These are phyloP conservation scores for Dalechampia spathulata DNA, from an alignment of 441 rosid species.

Conservation along the genomic window DNA sequence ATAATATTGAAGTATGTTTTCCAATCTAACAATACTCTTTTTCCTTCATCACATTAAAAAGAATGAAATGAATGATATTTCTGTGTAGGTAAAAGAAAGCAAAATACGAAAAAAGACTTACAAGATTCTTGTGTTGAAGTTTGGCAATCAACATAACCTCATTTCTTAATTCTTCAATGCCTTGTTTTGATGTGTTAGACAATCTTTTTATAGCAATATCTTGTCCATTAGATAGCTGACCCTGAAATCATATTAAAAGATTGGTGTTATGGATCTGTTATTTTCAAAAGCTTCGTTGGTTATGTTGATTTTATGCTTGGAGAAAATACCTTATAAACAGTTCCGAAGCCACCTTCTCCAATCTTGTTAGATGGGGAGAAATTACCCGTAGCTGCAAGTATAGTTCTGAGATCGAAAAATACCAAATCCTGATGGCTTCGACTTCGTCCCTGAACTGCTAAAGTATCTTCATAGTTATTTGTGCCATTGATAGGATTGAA, in stretches of 20 bases:
- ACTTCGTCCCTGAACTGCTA: not conserved
- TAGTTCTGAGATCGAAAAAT: not conserved
- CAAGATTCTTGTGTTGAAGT: conserved; percentile 62
- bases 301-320: too few species aligned
- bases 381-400: conserved; percentile 15
- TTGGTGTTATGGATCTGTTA: too few species aligned
- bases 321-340: conserved; percentile 31
- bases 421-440: not conserved
- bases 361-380: conserved; percentile 18
- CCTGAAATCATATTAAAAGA: conserved; percentile 24
- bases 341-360: conserved; percentile 34
- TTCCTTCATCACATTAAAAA: conserved; percentile 27
- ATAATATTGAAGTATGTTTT: conserved; percentile 34
- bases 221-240: conserved; percentile 32
- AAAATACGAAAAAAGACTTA: conserved; percentile 29
- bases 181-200: conserved; percentile 44
- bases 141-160: conserved; percentile 48
- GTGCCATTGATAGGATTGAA: not conserved
- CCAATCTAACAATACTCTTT: conserved; percentile 32
- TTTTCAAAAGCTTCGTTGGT: too few species aligned
- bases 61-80: not conserved
- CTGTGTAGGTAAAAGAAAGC: too few species aligned
- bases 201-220: conserved; percentile 57
- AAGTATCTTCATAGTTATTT: not conserved
- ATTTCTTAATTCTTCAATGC: conserved; percentile 20